Percentiles rank a stretch among this genome's conserved stretches.
phyloP scores from a whole-genome alignment of 176 grass and related monocot genomes.

The Bothriochloa decipiens region DNA sequence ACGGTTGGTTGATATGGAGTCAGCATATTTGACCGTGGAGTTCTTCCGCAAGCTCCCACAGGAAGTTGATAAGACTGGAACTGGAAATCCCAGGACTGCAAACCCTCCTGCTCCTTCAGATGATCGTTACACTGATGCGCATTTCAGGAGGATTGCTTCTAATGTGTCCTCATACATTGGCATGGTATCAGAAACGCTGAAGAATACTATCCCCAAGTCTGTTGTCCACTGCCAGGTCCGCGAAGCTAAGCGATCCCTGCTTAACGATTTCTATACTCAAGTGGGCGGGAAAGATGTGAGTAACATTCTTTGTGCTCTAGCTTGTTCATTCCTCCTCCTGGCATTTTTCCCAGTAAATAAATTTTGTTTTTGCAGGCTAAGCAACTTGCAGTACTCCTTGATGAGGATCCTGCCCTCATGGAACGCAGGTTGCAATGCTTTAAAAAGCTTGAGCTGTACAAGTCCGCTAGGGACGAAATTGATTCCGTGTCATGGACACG shows the following conservation, averaged over 20 bases:
- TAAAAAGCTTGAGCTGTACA: constrained; percentile 88
- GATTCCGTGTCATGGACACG: constrained; percentile 72
- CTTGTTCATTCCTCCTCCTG: constrained; percentile 8
- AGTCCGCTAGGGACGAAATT: constrained; percentile 90
- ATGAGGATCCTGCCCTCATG: constrained; percentile 92
- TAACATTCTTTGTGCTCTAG: not conserved
- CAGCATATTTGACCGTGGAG: constrained; percentile 82
- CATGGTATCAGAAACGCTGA: constrained; percentile 90
- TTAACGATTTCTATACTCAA: constrained; percentile 85
- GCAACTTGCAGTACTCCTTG: constrained; percentile 71
- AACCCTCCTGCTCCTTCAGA: constrained; percentile 33
- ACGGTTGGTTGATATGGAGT: constrained; percentile 86
- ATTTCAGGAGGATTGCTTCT: constrained; percentile 90
- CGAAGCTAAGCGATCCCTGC: constrained; percentile 82
- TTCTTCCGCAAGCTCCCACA: constrained; percentile 95
- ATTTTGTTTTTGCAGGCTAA: constrained; percentile 60
- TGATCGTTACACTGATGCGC: constrained; percentile 78
- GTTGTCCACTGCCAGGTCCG: constrained; percentile 91
- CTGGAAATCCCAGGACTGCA: constrained; percentile 41
- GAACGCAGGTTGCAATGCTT: constrained; percentile 77
- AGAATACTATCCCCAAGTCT: constrained; percentile 91
- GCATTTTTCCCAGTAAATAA: not conserved
- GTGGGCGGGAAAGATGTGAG: constrained; percentile 85
- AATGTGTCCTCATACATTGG: constrained; percentile 88
- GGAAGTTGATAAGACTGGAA: constrained; percentile 68